Percentiles rank a stretch among this genome's conserved stretches.
Evolutionary conservation across 179 eudicot genomes (phyloP).

Genomic region (Spinacia oleracea): DNA sequence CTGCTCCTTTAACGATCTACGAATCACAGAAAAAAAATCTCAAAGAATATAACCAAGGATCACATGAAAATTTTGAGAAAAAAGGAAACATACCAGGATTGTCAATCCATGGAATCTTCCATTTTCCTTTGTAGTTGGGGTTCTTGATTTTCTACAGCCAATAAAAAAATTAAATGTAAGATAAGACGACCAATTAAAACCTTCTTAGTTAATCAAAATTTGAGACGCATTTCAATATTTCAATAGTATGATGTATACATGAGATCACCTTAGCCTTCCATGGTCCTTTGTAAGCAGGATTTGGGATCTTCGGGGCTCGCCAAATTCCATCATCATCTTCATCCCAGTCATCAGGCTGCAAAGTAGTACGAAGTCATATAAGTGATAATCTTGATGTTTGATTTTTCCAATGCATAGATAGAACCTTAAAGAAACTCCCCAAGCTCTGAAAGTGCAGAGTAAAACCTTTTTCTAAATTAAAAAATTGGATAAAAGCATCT

Average conservation of each 20-base stretch:
- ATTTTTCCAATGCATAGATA: neutral
- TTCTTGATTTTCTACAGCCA: conserved; percentile 79
- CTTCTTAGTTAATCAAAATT: neutral
- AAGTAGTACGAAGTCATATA: conserved; percentile 3
- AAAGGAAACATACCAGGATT: conserved; percentile 67
- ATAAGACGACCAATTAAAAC: conserved; percentile 4
- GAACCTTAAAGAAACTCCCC: neutral
- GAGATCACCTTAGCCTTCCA: conserved; percentile 72
- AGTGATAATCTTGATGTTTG: neutral
- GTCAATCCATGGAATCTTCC: conserved; percentile 91
- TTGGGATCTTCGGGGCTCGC: conserved; percentile 80
- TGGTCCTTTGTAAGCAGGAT: conserved; percentile 92
- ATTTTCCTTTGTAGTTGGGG: conserved; percentile 91
- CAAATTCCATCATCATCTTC: conserved; percentile 94
- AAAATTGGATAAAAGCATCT: neutral
- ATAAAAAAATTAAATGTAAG: neutral
- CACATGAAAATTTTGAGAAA: neutral
- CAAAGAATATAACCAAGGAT: neutral
- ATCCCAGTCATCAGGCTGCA: conserved; percentile 82
- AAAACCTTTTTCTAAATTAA: neutral
- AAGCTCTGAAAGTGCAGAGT: no score
- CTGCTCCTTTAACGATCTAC: neutral
- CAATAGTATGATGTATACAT: neutral
- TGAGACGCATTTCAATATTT: neutral
- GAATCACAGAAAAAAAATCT: neutral